Base-by-base conservation (phyloP, 2,329 filamentous ascomycete genomes). In the Xylariaceae sp. region DNA sequence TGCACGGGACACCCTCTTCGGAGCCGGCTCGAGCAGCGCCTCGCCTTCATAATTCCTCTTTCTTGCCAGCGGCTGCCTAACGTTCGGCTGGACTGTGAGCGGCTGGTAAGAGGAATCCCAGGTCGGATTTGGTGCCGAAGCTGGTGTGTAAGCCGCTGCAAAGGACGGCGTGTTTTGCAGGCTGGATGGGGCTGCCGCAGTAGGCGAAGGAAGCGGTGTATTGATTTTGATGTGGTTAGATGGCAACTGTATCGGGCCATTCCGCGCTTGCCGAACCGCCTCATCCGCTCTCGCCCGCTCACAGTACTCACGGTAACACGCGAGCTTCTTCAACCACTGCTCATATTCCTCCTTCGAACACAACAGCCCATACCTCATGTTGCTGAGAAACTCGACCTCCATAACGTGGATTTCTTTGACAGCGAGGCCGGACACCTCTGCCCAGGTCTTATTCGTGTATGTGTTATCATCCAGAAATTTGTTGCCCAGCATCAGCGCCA, bases 371-470 rank as follows among this genome's bases (percentile, higher is more conserved):
- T 97, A 98, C 56, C 90, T 81, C 83, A 98, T 94, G 63, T 97
- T 97, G 70, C 90, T 96, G 47, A 98, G 70, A 55, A 98, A 98
- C 62, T 98, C 92, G n/a, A 98, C 92, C 62, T 98, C 92, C 92
- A 98, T 98, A 31, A 96, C 85, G 60, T 98, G 92, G 36, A 98
- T 95, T 63, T 98, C 92, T 44, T 84, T 81, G 9, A 97, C 90
- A 2, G 86, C 81, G 45, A 98, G 95, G 31, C 86, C 85, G 1
- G 92, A 97, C 9, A 98, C 92, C 55, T 98, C 92, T 2, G 90
- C 92, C 92, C 92, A 98, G 0, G 92, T 98, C 70, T 97, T 96
- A 69, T 98, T 98, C 26, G 92, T 97, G 65, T 98, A 98, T 0
- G 92, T 97, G 62, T 97, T 98, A 63, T 98, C 92, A 59, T 98